phyloP scores from a whole-genome alignment of 768 basidiomycete genomes.

The Leccinum subgranulosum region DNA sequence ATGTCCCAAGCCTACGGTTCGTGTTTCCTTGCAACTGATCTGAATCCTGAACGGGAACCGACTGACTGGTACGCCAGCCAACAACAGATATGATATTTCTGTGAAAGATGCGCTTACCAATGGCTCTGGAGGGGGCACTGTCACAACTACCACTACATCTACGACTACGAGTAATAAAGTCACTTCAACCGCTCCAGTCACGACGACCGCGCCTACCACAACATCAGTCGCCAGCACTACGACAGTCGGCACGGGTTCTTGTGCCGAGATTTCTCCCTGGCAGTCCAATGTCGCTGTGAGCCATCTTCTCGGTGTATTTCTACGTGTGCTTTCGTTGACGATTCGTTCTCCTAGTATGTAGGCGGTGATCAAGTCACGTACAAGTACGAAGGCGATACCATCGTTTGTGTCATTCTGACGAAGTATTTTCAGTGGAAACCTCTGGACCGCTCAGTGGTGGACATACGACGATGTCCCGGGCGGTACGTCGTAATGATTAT shows the following conservation, averaged over 20 bases:
- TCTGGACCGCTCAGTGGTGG: slow-evolving; percentile 54
- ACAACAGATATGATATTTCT: slow-evolving; percentile 55
- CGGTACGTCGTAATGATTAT: slow-evolving; percentile 18
- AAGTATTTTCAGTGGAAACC: slow-evolving; percentile 35
- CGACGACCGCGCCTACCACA: slow-evolving; percentile 6
- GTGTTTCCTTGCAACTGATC: neutral
- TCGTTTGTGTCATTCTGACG: neutral
- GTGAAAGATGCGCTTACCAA: slow-evolving; percentile 56
- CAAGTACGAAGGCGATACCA: slow-evolving; percentile 28
- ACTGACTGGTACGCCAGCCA: slow-evolving; percentile 35
- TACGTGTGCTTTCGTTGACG: neutral
- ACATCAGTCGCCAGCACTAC: slow-evolving; percentile 7
- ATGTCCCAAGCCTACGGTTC: slow-evolving; percentile 45
- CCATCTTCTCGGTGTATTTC: neutral
- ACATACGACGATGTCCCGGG: slow-evolving; percentile 37
- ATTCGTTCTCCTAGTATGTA: slow-evolving; percentile 34
- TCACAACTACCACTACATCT: neutral
- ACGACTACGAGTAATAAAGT: slow-evolving; percentile 21
- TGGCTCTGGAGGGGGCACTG: slow-evolving; percentile 31
- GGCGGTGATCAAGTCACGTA: slow-evolving; percentile 45
- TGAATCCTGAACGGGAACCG: neutral
- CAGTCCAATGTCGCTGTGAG: slow-evolving; percentile 36
- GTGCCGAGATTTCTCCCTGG: slow-evolving; percentile 46
- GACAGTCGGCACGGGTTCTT: slow-evolving; percentile 26
- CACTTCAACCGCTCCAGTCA: slow-evolving; percentile 20